phyloP scores from a whole-genome alignment of 495 filamentous ascomycete species.

The Tuber calosporum region DNA sequence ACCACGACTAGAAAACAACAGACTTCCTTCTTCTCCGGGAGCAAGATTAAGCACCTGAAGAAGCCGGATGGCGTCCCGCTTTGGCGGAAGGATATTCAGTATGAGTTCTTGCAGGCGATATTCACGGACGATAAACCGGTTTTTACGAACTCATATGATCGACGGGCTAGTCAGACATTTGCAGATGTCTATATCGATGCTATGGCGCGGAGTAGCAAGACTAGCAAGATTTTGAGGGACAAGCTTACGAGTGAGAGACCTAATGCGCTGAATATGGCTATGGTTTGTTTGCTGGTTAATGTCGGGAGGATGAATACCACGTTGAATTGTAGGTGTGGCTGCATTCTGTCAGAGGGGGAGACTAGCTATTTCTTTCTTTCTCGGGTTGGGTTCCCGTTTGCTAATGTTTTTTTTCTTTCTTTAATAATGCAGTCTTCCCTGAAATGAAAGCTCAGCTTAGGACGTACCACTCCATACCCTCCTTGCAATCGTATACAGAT shows the following conservation, averaged over 20 bases:
- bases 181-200: conserved; percentile 96
- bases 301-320: conserved; percentile 98
- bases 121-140: conserved; percentile 79
- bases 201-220: conserved; percentile 98
- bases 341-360: conserved; percentile 72
- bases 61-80: conserved; percentile 95
- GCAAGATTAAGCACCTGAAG: conserved; percentile 88
- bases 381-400: conserved; percentile 37
- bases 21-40: conserved; percentile 35
- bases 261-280: conserved; percentile 94
- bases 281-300: conserved; percentile 97
- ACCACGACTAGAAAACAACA: conserved; percentile 33
- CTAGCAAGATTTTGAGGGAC: conserved; percentile 94
- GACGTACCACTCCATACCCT: conserved; percentile 97
- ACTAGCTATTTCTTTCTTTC: conserved; percentile 68
- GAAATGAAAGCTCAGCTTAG: conserved; percentile 98
- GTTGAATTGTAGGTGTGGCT: conserved; percentile 68
- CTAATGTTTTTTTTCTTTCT: conserved; percentile 15
- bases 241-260: conserved; percentile 89
- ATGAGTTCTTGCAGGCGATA: conserved; percentile 83
- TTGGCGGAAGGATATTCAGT: conserved; percentile 96
- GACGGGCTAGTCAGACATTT: conserved; percentile 69
- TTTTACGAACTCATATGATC: conserved; percentile 79
- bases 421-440: conserved; percentile 67
- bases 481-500: conserved; percentile 87